Evolutionary conservation across 2,329 filamentous ascomycete species (phyloP), one percentile per base, ranked within the genome.

Genomic region (Verticillium isaacii): DNA sequence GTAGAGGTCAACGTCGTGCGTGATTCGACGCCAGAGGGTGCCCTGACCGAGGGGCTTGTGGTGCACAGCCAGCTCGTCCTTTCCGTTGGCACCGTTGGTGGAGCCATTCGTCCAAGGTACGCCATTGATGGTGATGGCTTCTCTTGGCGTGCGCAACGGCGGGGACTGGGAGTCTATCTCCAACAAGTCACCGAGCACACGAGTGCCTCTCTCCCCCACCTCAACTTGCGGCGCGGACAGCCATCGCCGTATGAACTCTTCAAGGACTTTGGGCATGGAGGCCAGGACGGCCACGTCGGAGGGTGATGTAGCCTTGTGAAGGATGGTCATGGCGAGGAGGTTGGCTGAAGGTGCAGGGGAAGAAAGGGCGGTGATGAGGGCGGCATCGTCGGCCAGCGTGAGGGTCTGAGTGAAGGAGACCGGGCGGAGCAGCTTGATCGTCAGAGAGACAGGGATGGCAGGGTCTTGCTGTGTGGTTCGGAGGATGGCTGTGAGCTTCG

Each of bases 301-400:
- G 14, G 83, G 78, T 3, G 75, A 75, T 17, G 71, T 70, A 25
- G 81, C 74, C 67, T 88, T 88, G 63, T 82, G 75, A 32, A 88
- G 68, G 60, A 88, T 77, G 60, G 79, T 73, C 66, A 89, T 77
- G 67, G 80, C 85, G 29, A 89, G 80, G 17, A 86, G 74, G 68
- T 85, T 86, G 34, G 83, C 83, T 2, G 83, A 81, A 0, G 84
- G 78, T 0, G 83, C 76, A 1, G 83, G 79, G 1, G 85, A 86
- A 56, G 72, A 71, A 17, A 88, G 75, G 29, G 85, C 85, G 41
- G 77, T 75, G 57, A 85, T 72, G 3, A 88, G 71, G 15, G 80
- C 75, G 6, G 80, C 76, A 54, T 81, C 77, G 29, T 83, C 79
- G 12, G 84, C 82, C 8, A 87, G 71, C 1, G 78, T 74, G 64